Base-by-base conservation (phyloP, 306 rosid species). In the Fagus sylvatica region DNA sequence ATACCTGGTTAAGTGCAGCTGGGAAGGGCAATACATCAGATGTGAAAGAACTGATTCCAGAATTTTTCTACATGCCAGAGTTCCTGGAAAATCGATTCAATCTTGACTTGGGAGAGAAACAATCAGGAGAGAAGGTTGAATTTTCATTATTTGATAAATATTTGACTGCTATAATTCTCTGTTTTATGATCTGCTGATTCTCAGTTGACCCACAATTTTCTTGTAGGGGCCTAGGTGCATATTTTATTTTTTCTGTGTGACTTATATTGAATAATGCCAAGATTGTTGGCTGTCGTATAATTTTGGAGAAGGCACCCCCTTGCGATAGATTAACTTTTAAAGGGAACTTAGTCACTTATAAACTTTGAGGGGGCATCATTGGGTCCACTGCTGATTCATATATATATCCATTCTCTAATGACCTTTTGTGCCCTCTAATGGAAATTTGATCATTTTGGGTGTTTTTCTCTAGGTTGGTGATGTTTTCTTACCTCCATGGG, bases 101-200 rank as follows among this genome's bases (percentile, higher is more conserved):
- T 85, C 98, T 93, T 84, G 98, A 96, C 87, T 90, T 96, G 87
- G 99, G 99, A 84, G 99, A 93, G 91, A 96, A 96, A 84, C 99
- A 96, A 77, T 93, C 98, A 12, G 99, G 99, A 84, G 99, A 96
- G 85, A 96, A 96, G 99, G 99, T 96, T 59, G 62, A 33, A 85
- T 70, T 56, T 22, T 59, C 53, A 48, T 61, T 76, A 74, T 49
- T 37, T 9, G 68, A 30, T 69, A n/a, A 72, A 55, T 68, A 49
- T 65, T 61, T 62, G 53, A 51, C 78, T 51, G 32, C 80, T 66
- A 39, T 43, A 12, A 55, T 9, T 62, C 1, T 57, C 51, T 76
- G 6, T 37, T 71, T 68, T 19, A 66, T 69, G 17, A 59, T 46
- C 54, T 74, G 70, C 32, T 13, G 13, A 37, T 34, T 34, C 43